Evolutionary conservation across 768 basidiomycete species (phyloP).

Genomic region (Albatrellus ellisii): DNA sequence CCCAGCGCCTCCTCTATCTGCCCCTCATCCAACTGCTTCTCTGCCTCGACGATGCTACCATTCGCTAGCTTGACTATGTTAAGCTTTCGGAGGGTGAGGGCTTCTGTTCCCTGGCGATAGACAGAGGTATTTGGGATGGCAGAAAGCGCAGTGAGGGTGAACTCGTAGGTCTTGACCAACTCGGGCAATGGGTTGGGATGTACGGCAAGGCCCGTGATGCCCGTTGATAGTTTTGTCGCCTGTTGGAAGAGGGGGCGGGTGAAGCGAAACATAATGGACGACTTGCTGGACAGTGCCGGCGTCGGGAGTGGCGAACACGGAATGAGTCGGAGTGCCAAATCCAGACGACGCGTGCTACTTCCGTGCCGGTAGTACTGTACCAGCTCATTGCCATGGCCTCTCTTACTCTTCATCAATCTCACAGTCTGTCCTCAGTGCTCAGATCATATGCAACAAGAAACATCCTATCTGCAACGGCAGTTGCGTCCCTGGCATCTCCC

Average conservation of each 20-base stretch:
- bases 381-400: slow-evolving; percentile 26
- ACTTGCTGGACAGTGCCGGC: slow-evolving; percentile 7
- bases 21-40: slow-evolving; percentile 69
- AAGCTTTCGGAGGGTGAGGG: slow-evolving; percentile 71
- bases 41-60: slow-evolving; percentile 52
- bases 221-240: slow-evolving; percentile 65
- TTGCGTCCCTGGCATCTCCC: slow-evolving; percentile 16
- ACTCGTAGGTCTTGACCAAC: slow-evolving; percentile 60
- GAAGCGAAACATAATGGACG: slow-evolving; percentile 54
- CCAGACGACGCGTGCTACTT: not conserved
- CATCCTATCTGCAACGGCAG: no score
- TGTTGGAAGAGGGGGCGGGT: slow-evolving; percentile 58
- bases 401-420: slow-evolving; percentile 23
- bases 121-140: slow-evolving; percentile 71
- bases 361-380: not conserved
- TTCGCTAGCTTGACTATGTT: slow-evolving; percentile 55
- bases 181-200: slow-evolving; percentile 78
- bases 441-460: slow-evolving; percentile 15
- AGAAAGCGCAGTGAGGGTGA: slow-evolving; percentile 57
- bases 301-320: not conserved
- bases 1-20: slow-evolving; percentile 79
- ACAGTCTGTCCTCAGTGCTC: slow-evolving; percentile 14
- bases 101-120: slow-evolving; percentile 83
- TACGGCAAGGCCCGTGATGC: slow-evolving; percentile 72
- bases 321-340: slow-evolving; percentile 2